phyloP scores from a whole-genome alignment of 208 protist genomes.

The Trichomonas tenax region DNA sequence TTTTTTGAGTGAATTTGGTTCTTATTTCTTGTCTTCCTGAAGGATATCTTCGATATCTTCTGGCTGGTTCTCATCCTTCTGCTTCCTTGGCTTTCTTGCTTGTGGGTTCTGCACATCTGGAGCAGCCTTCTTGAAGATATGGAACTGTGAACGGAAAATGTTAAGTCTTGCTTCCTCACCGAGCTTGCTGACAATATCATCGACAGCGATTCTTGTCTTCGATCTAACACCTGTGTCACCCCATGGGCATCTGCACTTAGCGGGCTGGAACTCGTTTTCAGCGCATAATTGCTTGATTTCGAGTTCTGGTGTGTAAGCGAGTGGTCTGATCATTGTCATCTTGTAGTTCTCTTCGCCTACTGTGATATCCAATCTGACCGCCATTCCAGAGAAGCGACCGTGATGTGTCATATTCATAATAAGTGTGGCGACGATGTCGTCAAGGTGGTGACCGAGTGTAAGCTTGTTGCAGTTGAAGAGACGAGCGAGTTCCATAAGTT shows the following conservation, averaged over 20 bases:
- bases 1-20: too few species aligned
- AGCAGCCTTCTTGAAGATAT: not conserved
- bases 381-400: not conserved
- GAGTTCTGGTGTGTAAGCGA: not conserved
- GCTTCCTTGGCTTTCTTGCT: not conserved
- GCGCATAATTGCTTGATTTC: not conserved
- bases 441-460: not conserved
- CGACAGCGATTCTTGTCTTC: not conserved
- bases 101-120: not conserved
- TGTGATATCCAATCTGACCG: not conserved
- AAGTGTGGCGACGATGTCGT: not conserved
- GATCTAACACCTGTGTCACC: not conserved
- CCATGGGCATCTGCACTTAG: constrained; percentile 11
- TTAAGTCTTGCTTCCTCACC: not conserved
- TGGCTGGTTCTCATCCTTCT: not conserved
- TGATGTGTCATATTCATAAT: constrained; percentile 14
- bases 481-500: not conserved
- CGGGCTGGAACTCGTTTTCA: not conserved
- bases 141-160: not conserved
- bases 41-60: not conserved
- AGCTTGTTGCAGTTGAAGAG: not conserved
- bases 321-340: not conserved
- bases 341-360: not conserved
- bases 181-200: not conserved
- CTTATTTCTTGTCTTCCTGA: too few species aligned